These are phyloP conservation scores for Entomortierella beljakovae DNA, from an alignment of 192 early-diverging fungal species.

Conservation along the genomic window DNA sequence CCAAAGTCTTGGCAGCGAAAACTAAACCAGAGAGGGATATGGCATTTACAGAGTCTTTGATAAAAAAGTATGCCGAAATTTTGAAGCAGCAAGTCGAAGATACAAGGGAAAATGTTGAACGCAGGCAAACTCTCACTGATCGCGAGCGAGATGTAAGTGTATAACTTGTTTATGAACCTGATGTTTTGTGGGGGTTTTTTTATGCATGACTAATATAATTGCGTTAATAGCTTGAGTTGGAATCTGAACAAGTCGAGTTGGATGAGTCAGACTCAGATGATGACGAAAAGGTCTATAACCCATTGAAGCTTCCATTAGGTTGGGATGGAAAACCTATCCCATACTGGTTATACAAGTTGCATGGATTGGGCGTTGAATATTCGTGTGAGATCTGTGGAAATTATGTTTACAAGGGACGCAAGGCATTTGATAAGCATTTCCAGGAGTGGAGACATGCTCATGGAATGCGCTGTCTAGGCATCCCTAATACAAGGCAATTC, in stretches of 20 bases:
- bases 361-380: constrained; percentile 94
- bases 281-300: constrained; percentile 96
- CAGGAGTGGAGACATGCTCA: constrained; percentile 96
- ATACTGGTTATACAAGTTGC: constrained; percentile 98
- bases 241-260: constrained; percentile 77
- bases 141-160: constrained; percentile 78
- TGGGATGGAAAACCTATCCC: constrained; percentile 99
- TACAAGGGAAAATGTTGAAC: constrained; percentile 87
- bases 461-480: constrained; percentile 92
- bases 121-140: constrained; percentile 92
- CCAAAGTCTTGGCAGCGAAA: constrained; percentile 56
- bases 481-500: constrained; percentile 92
- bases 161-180: too few species aligned
- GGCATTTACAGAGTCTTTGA: constrained; percentile 72
- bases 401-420: constrained; percentile 93
- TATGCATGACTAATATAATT: background rate
- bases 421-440: constrained; percentile 97
- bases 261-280: constrained; percentile 75
- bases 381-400: constrained; percentile 98
- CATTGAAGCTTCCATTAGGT: constrained; percentile 93
- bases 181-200: too few species aligned
- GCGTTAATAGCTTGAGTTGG: constrained; percentile 65
- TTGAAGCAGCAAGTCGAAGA: constrained; percentile 74
- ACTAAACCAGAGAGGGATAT: constrained; percentile 66
- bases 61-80: constrained; percentile 69